These are phyloP conservation scores for Mortierella sp. DNA, from an alignment of 371 early-diverging fungal genomes.

Conservation along the genomic window DNA sequence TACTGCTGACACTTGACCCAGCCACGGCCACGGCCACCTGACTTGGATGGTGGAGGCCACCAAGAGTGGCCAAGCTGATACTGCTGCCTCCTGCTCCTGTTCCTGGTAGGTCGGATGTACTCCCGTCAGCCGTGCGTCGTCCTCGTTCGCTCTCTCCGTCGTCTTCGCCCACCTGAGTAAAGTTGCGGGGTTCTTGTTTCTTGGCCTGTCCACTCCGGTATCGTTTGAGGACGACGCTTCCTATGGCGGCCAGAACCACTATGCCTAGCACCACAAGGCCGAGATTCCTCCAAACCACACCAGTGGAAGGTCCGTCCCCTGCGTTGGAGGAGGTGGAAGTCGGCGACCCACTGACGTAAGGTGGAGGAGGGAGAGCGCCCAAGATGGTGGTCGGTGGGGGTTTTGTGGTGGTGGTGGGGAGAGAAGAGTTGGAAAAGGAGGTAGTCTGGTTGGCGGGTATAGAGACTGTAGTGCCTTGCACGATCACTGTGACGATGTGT, in stretches of 20 bases:
- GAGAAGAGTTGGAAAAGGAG: slow-evolving; percentile 26
- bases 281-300: slow-evolving; percentile 26
- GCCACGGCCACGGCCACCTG: too few species aligned
- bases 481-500: slow-evolving; percentile 28
- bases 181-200: slow-evolving; percentile 49
- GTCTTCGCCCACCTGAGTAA: slow-evolving; percentile 41
- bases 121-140: too few species aligned
- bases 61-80: slow-evolving; percentile 29
- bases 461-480: slow-evolving; percentile 18
- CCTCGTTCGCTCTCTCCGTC: slow-evolving; percentile 22
- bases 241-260: slow-evolving; percentile 28
- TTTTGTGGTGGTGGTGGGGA: slow-evolving; percentile 26
- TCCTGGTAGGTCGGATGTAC: too few species aligned
- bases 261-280: slow-evolving; percentile 16
- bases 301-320: slow-evolving; percentile 11
- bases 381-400: slow-evolving; percentile 41
- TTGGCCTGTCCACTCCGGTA: slow-evolving; percentile 35
- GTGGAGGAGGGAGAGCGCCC: slow-evolving; percentile 33
- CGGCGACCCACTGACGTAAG: slow-evolving; percentile 15
- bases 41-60: slow-evolving; percentile 16
- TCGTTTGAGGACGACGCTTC: slow-evolving; percentile 14
- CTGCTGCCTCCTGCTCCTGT: slow-evolving; percentile 18
- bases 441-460: slow-evolving; percentile 48
- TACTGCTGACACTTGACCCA: slow-evolving; percentile 7
- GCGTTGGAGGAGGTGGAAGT: background rate